Evolutionary conservation across 1,284 basidiomycete genomes (phyloP).

Genomic region (Sphaerobolus stellatus): DNA sequence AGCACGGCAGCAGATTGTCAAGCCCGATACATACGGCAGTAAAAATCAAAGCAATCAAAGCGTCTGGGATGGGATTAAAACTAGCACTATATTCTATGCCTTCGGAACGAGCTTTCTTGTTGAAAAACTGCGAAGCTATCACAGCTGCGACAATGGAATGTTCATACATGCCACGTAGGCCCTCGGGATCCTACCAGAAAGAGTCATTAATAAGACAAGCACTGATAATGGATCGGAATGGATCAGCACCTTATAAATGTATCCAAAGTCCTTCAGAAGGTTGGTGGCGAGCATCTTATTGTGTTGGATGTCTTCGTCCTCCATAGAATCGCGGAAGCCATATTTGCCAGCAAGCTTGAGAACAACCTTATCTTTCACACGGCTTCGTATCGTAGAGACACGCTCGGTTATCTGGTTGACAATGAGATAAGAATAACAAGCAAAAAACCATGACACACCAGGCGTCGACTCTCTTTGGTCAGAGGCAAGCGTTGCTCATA

Average conservation of each 20-base stretch:
- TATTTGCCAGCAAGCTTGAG: not conserved
- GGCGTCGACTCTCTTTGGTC: not conserved
- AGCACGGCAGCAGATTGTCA: no score
- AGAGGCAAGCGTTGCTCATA: not conserved
- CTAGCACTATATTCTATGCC: no score
- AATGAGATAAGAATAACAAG: not conserved
- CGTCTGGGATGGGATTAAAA: no score
- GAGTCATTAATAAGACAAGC: no score
- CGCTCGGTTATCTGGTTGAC: not conserved
- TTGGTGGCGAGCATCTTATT: not conserved
- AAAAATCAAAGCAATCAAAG: no score
- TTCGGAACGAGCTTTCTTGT: not conserved
- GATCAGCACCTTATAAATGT: not conserved
- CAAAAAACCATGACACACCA: not conserved
- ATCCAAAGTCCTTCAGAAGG: not conserved
- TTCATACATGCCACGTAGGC: not conserved
- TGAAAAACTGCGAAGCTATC: not conserved
- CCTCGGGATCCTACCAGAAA: not conserved
- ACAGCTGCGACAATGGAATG: not conserved
- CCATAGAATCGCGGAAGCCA: not conserved
- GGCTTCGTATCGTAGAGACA: not conserved
- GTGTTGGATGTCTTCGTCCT: not conserved
- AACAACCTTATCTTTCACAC: not conserved
- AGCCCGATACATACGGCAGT: no score
- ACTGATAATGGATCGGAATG: not conserved